These are phyloP conservation scores for Cudoniella acicularis DNA, from an alignment of 495 filamentous ascomycete species.

Conservation along the genomic window DNA sequence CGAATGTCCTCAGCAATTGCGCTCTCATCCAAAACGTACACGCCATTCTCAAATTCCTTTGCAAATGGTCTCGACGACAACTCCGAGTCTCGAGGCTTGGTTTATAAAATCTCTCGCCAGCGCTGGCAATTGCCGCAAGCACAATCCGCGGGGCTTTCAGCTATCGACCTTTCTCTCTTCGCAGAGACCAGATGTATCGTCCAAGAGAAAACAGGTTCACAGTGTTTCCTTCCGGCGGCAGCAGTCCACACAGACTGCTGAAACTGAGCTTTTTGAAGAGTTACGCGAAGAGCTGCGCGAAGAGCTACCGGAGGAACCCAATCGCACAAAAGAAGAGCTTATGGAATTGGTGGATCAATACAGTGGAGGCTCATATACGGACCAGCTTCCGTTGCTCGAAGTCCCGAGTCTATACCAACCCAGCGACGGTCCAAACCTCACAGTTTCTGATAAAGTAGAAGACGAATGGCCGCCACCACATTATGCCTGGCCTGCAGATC, in stretches of 20 bases:
- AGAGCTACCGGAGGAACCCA: slow-evolving; percentile 4
- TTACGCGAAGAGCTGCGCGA: not conserved
- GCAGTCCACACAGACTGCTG: slow-evolving; percentile 6
- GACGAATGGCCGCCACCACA: slow-evolving; percentile 43
- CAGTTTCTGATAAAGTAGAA: slow-evolving; percentile 38
- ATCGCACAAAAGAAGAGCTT: slow-evolving; percentile 33
- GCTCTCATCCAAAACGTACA: not conserved
- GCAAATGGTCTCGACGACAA: slow-evolving; percentile 6
- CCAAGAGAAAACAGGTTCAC: not conserved
- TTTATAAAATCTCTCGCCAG: slow-evolving; percentile 65
- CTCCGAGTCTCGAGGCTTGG: slow-evolving; percentile 36
- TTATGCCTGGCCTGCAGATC: slow-evolving; percentile 35
- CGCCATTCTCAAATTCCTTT: not conserved
- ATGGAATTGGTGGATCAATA: slow-evolving; percentile 46
- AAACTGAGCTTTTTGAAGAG: not conserved
- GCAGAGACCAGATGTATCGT: slow-evolving; percentile 3
- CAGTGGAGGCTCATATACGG: slow-evolving; percentile 40
- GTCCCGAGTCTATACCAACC: slow-evolving; percentile 36
- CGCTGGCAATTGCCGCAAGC: slow-evolving; percentile 58
- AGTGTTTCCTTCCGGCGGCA: slow-evolving; percentile 1
- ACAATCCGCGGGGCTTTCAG: slow-evolving; percentile 30
- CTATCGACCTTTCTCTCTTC: slow-evolving; percentile 6
- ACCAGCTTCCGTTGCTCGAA: slow-evolving; percentile 41
- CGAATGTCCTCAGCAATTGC: not conserved
- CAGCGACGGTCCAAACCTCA: slow-evolving; percentile 37